Conservation (phyloP, 768 basidiomycete species). For the Mycena capillaripes region DNA sequence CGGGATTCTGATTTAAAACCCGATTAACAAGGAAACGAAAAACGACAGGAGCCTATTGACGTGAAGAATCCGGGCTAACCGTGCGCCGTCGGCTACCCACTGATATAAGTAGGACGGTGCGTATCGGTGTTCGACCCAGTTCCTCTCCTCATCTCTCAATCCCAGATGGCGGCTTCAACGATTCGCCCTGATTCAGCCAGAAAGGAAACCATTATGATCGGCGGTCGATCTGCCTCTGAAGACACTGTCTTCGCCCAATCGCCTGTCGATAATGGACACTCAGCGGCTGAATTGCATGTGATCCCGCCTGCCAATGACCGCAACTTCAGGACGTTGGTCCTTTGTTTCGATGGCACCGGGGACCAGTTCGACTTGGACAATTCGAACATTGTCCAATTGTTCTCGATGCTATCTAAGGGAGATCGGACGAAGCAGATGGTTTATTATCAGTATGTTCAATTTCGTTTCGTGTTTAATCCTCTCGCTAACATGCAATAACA, state of each 20-base stretch:
- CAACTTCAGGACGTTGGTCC: conserved; percentile 63
- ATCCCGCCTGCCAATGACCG: conserved; percentile 50
- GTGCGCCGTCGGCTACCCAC: neutral
- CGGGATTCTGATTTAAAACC: too few species aligned
- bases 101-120: neutral
- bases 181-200: neutral
- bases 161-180: neutral
- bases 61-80: neutral
- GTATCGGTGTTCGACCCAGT: neutral
- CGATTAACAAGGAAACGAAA: neutral
- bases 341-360: conserved; percentile 80
- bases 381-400: conserved; percentile 66
- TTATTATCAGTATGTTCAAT: conserved; percentile 62
- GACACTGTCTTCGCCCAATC: conserved; percentile 53
- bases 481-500: conserved; percentile 46
- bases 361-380: conserved; percentile 58
- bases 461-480: neutral
- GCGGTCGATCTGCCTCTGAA: neutral
- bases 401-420: conserved; percentile 66
- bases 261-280: neutral
- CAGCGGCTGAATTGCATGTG: neutral
- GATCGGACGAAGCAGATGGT: conserved; percentile 64
- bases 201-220: neutral
- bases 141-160: neutral
- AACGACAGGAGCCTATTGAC: neutral